Evolutionary conservation across 805 yeast species (phyloP).

Genomic region (Cyberlindnera amylophila): DNA sequence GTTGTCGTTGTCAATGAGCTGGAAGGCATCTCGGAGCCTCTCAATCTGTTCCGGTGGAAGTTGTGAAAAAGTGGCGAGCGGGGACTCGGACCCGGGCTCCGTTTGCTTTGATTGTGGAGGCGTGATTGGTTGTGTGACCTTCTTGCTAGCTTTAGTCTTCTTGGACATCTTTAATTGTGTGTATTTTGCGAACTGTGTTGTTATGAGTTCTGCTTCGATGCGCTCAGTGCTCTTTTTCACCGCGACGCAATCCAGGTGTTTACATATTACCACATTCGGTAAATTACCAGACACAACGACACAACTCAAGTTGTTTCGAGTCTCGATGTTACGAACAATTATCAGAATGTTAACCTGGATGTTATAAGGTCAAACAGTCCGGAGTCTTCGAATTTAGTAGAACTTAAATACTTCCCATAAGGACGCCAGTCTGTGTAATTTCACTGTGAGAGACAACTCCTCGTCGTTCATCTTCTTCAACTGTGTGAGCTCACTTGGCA

Average conservation of each 20-base stretch:
- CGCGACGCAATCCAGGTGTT: slow-evolving; percentile 3
- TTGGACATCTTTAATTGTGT: slow-evolving; percentile 2
- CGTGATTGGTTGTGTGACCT: neutral
- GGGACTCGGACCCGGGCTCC: neutral
- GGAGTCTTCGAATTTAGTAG: slow-evolving; percentile 2
- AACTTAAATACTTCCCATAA: slow-evolving; percentile 54
- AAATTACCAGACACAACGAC: neutral
- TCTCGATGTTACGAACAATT: no score
- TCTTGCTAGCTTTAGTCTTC: slow-evolving; percentile 5
- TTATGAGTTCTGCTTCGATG: slow-evolving; percentile 7
- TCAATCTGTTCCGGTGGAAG: slow-evolving; percentile 62
- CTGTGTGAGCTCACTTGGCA: slow-evolving; percentile 73
- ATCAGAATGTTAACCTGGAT: neutral
- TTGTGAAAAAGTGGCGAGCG: slow-evolving; percentile 28
- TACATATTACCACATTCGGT: slow-evolving; percentile 9
- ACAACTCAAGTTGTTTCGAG: no score
- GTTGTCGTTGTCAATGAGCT: slow-evolving; percentile 75
- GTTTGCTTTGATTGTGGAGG: neutral
- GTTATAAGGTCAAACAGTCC: no score
- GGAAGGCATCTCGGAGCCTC: slow-evolving; percentile 69
- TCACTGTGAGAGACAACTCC: slow-evolving; percentile 52
- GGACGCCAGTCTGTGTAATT: slow-evolving; percentile 51
- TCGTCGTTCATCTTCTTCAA: slow-evolving; percentile 55
- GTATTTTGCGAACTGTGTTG: neutral
- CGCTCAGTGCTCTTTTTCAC: slow-evolving; percentile 20